phyloP scores from a whole-genome alignment of 352 stramenopile genomes.

The Phytophthora cajani region DNA sequence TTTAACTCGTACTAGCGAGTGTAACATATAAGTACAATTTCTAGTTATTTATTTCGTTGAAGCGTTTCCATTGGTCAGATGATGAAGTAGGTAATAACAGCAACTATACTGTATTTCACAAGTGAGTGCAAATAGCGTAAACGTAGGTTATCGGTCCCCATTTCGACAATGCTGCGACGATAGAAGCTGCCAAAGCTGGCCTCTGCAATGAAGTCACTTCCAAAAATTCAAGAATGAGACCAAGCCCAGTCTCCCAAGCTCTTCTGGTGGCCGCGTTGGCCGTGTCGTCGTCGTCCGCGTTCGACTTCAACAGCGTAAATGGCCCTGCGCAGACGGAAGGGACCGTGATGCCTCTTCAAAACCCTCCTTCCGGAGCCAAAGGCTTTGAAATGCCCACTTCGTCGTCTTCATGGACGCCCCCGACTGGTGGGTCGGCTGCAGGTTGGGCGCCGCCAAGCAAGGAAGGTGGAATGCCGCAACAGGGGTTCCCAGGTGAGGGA shows the following conservation, averaged over 20 bases:
- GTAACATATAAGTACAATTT: too few relatives aligned
- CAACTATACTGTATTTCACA: too few relatives aligned
- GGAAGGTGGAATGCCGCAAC: neutral
- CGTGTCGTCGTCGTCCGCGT: constrained; percentile 16
- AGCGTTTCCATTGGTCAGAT: too few relatives aligned
- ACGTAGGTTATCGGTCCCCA: neutral
- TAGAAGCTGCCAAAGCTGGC: neutral
- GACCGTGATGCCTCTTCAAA: constrained; percentile 16
- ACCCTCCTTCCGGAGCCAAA: constrained; percentile 5
- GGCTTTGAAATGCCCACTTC: constrained; percentile 16
- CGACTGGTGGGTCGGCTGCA: constrained; percentile 1
- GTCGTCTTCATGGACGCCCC: neutral
- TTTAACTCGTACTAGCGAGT: too few relatives aligned
- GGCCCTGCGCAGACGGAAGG: constrained; percentile 20
- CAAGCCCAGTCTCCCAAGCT: constrained; percentile 2
- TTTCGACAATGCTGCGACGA: neutral
- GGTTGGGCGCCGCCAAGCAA: neutral
- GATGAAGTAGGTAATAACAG: too few relatives aligned
- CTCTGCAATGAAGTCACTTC: constrained; percentile 11
- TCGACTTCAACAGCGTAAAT: constrained; percentile 19
- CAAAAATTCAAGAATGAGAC: constrained; percentile 15
- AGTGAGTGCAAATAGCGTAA: neutral
- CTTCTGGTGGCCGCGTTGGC: constrained; percentile 19
- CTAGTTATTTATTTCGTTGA: too few relatives aligned
- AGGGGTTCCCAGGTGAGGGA: too few relatives aligned